Evolutionary conservation across 1,139 yeast species (phyloP).

Genomic region (Debaryomyces robertsiae): DNA sequence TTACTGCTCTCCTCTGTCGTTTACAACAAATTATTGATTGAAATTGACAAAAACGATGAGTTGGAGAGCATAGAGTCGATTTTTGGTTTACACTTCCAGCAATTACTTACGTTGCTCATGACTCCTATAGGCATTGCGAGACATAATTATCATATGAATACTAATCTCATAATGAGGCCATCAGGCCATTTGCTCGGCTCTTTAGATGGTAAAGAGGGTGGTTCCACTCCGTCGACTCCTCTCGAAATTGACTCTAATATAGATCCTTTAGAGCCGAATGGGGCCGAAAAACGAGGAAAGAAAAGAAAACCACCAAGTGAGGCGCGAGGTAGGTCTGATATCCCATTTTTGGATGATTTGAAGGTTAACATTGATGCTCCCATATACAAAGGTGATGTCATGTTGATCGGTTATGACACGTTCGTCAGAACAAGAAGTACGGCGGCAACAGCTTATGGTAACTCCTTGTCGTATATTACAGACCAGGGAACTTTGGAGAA

Average conservation of each 20-base stretch:
- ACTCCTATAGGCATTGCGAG: slow-evolving; percentile 96
- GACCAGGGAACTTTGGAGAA: slow-evolving; percentile 38
- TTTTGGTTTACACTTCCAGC: slow-evolving; percentile 55
- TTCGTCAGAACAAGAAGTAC: slow-evolving; percentile 75
- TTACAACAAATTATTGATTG: slow-evolving; percentile 57
- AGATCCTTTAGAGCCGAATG: slow-evolving; percentile 24
- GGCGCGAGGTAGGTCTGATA: slow-evolving; percentile 37
- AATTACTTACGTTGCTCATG: slow-evolving; percentile 72
- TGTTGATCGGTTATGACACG: slow-evolving; percentile 75
- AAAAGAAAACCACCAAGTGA: slow-evolving; percentile 37
- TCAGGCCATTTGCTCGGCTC: slow-evolving; percentile 60
- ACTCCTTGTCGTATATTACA: slow-evolving; percentile 58
- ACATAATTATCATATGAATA: slow-evolving; percentile 82
- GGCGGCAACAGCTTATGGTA: slow-evolving; percentile 78
- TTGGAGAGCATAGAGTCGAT: slow-evolving; percentile 46
- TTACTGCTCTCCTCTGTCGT: slow-evolving; percentile 64
- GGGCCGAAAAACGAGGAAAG: slow-evolving; percentile 29
- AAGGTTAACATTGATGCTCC: slow-evolving; percentile 90
- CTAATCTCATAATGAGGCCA: slow-evolving; percentile 72
- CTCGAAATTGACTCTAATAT: slow-evolving; percentile 9
- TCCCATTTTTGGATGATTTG: slow-evolving; percentile 57
- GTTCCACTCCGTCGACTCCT: slow-evolving; percentile 11
- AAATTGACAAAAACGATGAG: slow-evolving; percentile 40
- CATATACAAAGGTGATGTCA: slow-evolving; percentile 86
- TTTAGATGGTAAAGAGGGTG: slow-evolving; percentile 25